Percentiles rank a stretch among this genome's conserved stretches.
These are phyloP conservation scores for Scutellaria baicalensis DNA, from an alignment of 257 asterid species.

Conservation along the genomic window DNA sequence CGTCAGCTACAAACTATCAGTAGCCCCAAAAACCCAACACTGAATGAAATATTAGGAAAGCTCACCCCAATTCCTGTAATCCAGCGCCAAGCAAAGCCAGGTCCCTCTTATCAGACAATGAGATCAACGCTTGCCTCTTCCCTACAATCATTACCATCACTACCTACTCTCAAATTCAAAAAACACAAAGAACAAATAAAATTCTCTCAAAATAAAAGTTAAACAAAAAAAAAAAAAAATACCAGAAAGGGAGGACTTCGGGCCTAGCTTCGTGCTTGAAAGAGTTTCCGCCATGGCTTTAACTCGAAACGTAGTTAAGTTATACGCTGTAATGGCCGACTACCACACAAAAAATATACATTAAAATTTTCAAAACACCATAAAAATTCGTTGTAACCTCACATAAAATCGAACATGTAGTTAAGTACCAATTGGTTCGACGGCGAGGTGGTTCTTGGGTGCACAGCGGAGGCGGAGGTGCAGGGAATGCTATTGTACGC, in stretches of 20 bases:
- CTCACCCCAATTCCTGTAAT: slow-evolving; percentile 81
- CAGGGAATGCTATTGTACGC: slow-evolving; percentile 1
- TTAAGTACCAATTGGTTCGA: slow-evolving; percentile 27
- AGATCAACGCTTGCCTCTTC: slow-evolving; percentile 72
- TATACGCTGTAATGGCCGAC: slow-evolving; percentile 18
- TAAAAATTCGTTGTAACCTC: not conserved
- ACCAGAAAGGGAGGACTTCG: slow-evolving; percentile 37
- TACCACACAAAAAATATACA: not conserved
- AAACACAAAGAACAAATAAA: not conserved
- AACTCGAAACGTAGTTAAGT: slow-evolving; percentile 31
- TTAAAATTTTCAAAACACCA: not conserved
- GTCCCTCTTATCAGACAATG: slow-evolving; percentile 85
- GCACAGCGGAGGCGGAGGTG: slow-evolving; percentile 13
- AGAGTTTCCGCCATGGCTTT: slow-evolving; percentile 74
- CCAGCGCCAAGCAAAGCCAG: slow-evolving; percentile 73
- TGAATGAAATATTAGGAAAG: not conserved
- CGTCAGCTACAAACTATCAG: not conserved
- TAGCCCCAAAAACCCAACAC: not conserved
- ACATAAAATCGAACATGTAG: not conserved
- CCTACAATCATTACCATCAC: slow-evolving; percentile 28
- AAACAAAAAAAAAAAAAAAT: not conserved
- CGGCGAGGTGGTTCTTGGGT: slow-evolving; percentile 4
- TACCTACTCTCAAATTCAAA: not conserved
- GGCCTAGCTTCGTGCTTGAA: slow-evolving; percentile 29
- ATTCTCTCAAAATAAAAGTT: not conserved